These are phyloP conservation scores for Penicillium desertorum DNA, from an alignment of 495 filamentous ascomycete species.

Conservation along the genomic window DNA sequence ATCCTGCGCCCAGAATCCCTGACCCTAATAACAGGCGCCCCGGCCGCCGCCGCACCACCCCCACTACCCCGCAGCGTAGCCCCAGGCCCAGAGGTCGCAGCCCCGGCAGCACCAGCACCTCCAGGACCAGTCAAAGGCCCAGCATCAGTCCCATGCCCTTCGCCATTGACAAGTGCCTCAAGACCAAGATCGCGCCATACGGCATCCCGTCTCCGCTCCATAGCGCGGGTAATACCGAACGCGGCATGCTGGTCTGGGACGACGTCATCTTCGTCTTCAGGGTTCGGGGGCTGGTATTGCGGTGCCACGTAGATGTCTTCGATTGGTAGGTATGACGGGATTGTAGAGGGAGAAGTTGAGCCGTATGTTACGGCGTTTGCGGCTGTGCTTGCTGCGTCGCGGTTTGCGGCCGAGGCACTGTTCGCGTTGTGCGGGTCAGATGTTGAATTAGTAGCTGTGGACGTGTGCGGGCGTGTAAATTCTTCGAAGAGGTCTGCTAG, in stretches of 20 bases:
- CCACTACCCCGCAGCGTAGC: conserved; percentile 32
- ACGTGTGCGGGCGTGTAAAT: conserved; percentile 53
- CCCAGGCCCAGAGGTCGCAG: conserved; percentile 56
- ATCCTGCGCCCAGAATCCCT: conserved; percentile 36
- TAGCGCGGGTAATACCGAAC: conserved; percentile 90
- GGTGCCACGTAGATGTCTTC: conserved; percentile 85
- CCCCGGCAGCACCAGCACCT: conserved; percentile 10
- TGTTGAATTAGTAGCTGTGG: conserved; percentile 23
- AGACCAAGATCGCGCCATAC: conserved; percentile 88
- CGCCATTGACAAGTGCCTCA: conserved; percentile 60
- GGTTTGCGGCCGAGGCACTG: conserved; percentile 17
- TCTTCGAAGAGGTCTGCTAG: conserved; percentile 93
- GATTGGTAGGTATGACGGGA: conserved; percentile 50
- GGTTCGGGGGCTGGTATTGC: conserved; percentile 89
- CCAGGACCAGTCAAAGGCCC: conserved; percentile 45
- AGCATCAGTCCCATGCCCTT: conserved; percentile 26
- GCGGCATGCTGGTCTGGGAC: conserved; percentile 97
- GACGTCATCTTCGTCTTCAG: conserved; percentile 97
- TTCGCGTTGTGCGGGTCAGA: conserved; percentile 26
- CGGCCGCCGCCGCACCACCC: conserved; percentile 24
- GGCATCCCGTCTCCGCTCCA: conserved; percentile 57
- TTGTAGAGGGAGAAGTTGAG: conserved; percentile 35
- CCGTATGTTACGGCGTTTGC: conserved; percentile 35
- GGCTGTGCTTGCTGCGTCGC: conserved; percentile 21
- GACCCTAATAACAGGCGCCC: conserved; percentile 22